Base-by-base conservation (phyloP, 2,329 filamentous ascomycete species). In the Calonectria pteridis region DNA sequence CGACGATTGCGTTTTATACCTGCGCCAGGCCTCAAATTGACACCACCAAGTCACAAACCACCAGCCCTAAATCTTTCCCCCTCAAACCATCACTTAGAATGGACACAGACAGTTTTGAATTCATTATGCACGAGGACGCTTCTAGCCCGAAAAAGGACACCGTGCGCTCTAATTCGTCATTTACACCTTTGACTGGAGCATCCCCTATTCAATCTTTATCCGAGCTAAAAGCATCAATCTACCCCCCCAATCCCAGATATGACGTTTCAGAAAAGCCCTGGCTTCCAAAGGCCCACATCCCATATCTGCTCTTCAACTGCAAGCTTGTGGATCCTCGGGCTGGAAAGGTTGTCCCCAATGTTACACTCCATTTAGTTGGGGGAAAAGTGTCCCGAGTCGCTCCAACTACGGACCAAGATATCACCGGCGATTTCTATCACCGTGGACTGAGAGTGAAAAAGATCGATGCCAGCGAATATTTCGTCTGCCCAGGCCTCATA, bases 311-410 rank as follows among this genome's bases (percentile, higher is more conserved):
- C 23, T 62, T 35, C 4, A 62, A 69, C 37, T 13, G 26, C 35
- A 59, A 33, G 18, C 53, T 69, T 33, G 50, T 69, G n/a, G 67
- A 69, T 13, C 53, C 67, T 26, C 51, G 67, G 3, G 67, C 67
- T n/a, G 67, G 53, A 23, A 49, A 49, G 23, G 53, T 69, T 28
- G 53, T 69, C 7, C 67, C 13, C 5, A 33, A 58, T 20, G 20
- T 43, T 16, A 68, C 23, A 18, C 13, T 68, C 16, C 67, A 69
- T 29, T 31, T 69, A 28, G 53, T n/a, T 33, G 67, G 51, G 3
- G 67, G 67, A 4, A 69, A 69, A 26, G 29, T 69, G 9, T 29
- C 28, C 14, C 35, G 18, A 37, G 40, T 69, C 3, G 51, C 53
- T 18, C 67, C 51, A 11, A 69, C 67, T 10, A 62, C 35, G 29